Evolutionary conservation across 73 alveolate genomes (phyloP), one percentile per base, ranked within the genome.

Genomic region (Paramecium octaurelia): DNA sequence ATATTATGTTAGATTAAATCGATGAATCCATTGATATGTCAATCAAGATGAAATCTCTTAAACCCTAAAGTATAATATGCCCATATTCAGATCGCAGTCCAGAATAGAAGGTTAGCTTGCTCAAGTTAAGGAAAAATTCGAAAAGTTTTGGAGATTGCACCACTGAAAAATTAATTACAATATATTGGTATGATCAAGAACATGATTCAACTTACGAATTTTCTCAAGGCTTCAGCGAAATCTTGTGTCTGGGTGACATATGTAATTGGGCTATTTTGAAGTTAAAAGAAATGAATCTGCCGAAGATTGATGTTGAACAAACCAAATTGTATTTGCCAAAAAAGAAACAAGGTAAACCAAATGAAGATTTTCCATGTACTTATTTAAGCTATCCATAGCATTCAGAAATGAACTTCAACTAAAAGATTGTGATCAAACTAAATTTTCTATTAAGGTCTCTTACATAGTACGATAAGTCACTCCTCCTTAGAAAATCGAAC

Each of bases 291-390:
- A 31, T 64, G 29, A 64, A 27, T 12, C 4, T 31, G 31, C 46
- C 84, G 3, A 27, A 31, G 29, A 64, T 64, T 34, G 12, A 64
- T 64, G n/a, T 31, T 12, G 84, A 64, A 64, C 12, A 64, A 34
- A 31, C 84, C 7, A 64, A 27, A 31, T 34, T 64, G 14, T 64
- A 27, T 34, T 64, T 64, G 31, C 84, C 84, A 4, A 64, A 64
- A 23, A 75, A 75, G 34, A 75, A 75, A 36, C 8, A 20, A 38
- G 88, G 88, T 23, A 75, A 75, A 75, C 88, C 88, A 12, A 75
- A 75, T 75, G 88, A 75, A 75, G 88, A 75, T 38, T 75, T 75
- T 75, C 88, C 88, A 75, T 21, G 88, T 75, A 75, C 3, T 38
- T 34, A 23, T 64, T 16, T 12, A 14, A 8, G 9, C 2, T 29